Base-by-base conservation (phyloP, 1,139 yeast genomes). In the Pichia sp. region DNA sequence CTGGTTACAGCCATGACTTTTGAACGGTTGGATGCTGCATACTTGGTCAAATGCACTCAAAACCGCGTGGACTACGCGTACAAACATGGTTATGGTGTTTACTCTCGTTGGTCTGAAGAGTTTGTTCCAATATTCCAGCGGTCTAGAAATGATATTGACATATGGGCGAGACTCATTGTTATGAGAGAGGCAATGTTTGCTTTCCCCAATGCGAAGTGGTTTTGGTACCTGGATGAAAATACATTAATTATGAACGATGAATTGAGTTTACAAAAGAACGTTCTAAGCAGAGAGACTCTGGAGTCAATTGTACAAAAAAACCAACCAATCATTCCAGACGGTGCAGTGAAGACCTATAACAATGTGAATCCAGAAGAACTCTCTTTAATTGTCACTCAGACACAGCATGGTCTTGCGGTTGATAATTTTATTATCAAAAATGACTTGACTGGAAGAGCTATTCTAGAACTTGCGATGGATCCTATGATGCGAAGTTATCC, bases 181-280 rank as follows among this genome's bases (percentile, higher is more conserved):
- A 54, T 82, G 54, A 69, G 93, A 46, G 88, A 88, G 12, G 96
- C 96, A 8, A 74, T 85, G 78, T 74, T 74, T 57, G 88, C 94
- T 0, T 84, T 85, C 62, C 96, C 96, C 1, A 63, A 77, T 29
- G 80, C 94, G 7, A 74, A 82, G 52, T 81, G 85, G 69, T 79
- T 85, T 50, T 82, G 95, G 87, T 87, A 77, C 52, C 55, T 87
- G 32, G 94, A 83, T 54, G 79, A 85, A 52, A 78, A 78, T 49
- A 73, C 85, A 0, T 57, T 83, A 37, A 74, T 87, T 39, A 77
- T 80, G 83, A 72, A 83, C 40, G 62, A 72, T 41, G 69, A 72
- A 34, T 64, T 76, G 27, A 72, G 80, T 42, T 51, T 86, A 29
- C 62, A 70, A 26, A 66, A 74, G 24, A 73, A 77, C 45, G 55